phyloP scores from a whole-genome alignment of 2,329 filamentous ascomycete genomes.

The Clonostachys sp. region DNA sequence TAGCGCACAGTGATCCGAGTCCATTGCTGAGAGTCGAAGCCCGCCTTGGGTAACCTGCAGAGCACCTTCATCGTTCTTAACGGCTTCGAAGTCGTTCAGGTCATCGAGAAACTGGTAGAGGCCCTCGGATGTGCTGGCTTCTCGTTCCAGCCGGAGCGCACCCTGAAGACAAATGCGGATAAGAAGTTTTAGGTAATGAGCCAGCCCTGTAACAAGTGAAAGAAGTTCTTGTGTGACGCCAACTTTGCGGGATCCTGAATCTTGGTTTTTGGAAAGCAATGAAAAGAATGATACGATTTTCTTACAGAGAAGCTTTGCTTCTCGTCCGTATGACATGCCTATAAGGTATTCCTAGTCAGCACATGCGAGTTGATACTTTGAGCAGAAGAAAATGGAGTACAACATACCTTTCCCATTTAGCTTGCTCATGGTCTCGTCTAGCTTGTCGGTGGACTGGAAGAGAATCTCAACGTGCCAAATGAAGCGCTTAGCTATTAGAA shows the following conservation, averaged over 20 bases:
- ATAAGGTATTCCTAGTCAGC: conserved; percentile 2
- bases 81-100: conserved; percentile 74
- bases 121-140: conserved; percentile 68
- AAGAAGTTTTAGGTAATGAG: conserved; percentile 94
- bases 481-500: conserved; percentile 91
- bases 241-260: conserved; percentile 82
- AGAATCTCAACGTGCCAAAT: conserved; percentile 94
- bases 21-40: conserved; percentile 63
- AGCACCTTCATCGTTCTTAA: conserved; percentile 67
- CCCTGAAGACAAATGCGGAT: conserved; percentile 97
- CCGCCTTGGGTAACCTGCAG: conserved; percentile 63
- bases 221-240: conserved; percentile 97
- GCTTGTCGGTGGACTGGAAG: conserved; percentile 80
- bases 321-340: conserved; percentile 87
- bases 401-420: conserved; percentile 68
- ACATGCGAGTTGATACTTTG: background rate
- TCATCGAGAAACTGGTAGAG: conserved; percentile 81
- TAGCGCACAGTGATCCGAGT: conserved; percentile 77
- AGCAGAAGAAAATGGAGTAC: background rate
- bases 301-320: conserved; percentile 99
- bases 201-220: conserved; percentile 92
- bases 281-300: conserved; percentile 99
- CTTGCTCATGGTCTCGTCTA: conserved; percentile 68
- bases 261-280: conserved; percentile 88
- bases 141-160: conserved; percentile 83